Evolutionary conservation across 805 yeast species (phyloP), one percentile per base, ranked within the genome.

Genomic region (Starmera caribaea): DNA sequence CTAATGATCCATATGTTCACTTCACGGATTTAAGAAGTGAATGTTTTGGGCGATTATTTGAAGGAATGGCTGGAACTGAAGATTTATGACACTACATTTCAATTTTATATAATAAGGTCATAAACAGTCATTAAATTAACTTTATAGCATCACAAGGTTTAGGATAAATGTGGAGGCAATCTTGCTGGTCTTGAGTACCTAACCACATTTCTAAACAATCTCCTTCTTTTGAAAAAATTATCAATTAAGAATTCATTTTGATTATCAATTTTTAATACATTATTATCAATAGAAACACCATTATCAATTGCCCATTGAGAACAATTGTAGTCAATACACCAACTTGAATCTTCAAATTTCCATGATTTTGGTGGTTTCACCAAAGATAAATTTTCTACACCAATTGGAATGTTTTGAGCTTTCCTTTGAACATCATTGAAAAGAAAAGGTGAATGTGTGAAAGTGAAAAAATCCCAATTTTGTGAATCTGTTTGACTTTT

Each of bases 281-380:
- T 39, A 21, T 35, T 34, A 21, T 21, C 26, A 26, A 53, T 24
- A 11, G 39, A 34, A 11, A 73, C 50, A 1, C 67, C 66, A 29
- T 80, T 63, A 21, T 68, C 73, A 1, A 46, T 36, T 6, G 76
- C 63, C 80, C 90, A 84, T 3, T 49, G 50, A 1, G 42, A 46
- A 1, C 81, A 77, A 33, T 73, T 57, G 13, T 51, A 48, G 50
- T 87, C 96, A 12, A 79, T 62, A 37, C 58, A 59, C 96, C 96
- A 88, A 10, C 65, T 63, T 34, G 71, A 69, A 24, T 70, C 73
- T 42, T 74, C 79, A 55, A 77, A 88, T 42, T 68, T 66, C 96
- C 96, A 88, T 12, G 77, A 79, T 10, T 51, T 51, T 1, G 96
- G 96, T 1, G 94, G 79, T 24, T 53, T 48, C 1, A 88, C 74